A percentile compares a stretch with the other conserved stretches of the same genome.
These are phyloP conservation scores for Neonectria neomacrospora DNA, from an alignment of 2,329 filamentous ascomycete genomes.

Conservation along the genomic window DNA sequence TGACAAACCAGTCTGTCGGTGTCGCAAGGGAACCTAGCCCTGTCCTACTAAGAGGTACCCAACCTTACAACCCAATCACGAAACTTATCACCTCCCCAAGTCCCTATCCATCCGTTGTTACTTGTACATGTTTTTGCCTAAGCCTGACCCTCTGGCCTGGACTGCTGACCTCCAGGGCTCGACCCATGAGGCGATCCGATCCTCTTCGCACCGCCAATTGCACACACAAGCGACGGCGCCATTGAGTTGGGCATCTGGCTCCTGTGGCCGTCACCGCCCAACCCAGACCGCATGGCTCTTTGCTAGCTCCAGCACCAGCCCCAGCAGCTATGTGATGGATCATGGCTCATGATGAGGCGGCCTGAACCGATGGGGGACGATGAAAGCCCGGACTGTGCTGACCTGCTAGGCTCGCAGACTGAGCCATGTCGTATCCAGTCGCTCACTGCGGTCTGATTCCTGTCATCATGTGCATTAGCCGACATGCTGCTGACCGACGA, in stretches of 20 bases:
- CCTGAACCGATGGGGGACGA: slow-evolving; percentile 18
- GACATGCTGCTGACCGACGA: slow-evolving; percentile 15
- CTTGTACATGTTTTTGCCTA: not conserved
- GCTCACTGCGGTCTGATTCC: slow-evolving; percentile 8
- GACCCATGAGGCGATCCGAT: slow-evolving; percentile 38
- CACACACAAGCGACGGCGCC: slow-evolving; percentile 32
- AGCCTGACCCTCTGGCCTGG: slow-evolving; percentile 17
- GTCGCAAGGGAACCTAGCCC: slow-evolving; percentile 27
- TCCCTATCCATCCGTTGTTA: not conserved
- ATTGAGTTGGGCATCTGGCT: slow-evolving; percentile 31
- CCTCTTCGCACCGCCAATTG: slow-evolving; percentile 31
- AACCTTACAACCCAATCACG: slow-evolving; percentile 10
- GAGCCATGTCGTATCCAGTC: slow-evolving; percentile 22
- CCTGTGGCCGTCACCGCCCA: slow-evolving; percentile 35
- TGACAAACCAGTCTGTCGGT: slow-evolving; percentile 30
- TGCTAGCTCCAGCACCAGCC: slow-evolving; percentile 7
- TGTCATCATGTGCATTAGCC: slow-evolving; percentile 22
- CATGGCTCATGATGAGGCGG: slow-evolving; percentile 30
- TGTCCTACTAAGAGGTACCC: slow-evolving; percentile 9
- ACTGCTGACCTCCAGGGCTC: slow-evolving; percentile 34
- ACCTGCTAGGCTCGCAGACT: slow-evolving; percentile 10
- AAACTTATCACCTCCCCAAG: not conserved
- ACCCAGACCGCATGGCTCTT: slow-evolving; percentile 21
- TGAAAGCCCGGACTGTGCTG: slow-evolving; percentile 10
- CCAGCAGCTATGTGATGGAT: slow-evolving; percentile 13